Evolutionary conservation across 2,329 filamentous ascomycete species (phyloP), one percentile per base, ranked within the genome.

Genomic region (Cladosporium sphaerospermum): DNA sequence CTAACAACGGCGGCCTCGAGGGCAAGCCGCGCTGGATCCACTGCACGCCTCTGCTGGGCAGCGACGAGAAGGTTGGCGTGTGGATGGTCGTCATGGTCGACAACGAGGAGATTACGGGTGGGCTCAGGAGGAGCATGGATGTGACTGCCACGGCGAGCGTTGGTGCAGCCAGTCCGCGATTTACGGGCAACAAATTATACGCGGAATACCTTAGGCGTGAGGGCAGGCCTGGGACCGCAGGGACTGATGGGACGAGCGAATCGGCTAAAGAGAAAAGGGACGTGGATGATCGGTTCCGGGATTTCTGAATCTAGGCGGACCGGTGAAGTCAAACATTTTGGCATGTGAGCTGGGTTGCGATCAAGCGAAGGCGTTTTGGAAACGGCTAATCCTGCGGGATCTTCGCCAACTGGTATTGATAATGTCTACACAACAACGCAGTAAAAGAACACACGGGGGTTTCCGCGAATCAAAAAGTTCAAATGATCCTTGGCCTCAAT

Each of bases 81-180:
- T 75, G 73, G 73, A 75, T 75, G 71, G 62, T 74, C 2, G 71
- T 75, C 3, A 66, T 75, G 61, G 70, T 74, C 1, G 73, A 75
- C 52, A 66, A 69, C 11, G 70, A 73, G 44, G 47, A 57, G 10
- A 56, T 65, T 7, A 65, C 65, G 0, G 65, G 67, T 0, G 54
- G 54, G 10, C 47, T 68, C 19, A 62, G 57, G 50, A 54, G 48
- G 14, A 41, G 49, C n/a, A 28, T 39, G 8, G 36, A 32, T 34
- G 18, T 31, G 33, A 51, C 4, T 10, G 42, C 44, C 23, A 28
- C 13, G 36, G 31, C 37, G 44, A 48, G 11, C 44, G 33, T 45
- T 43, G 57, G 52, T 14, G 56, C 45, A 18, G 58, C 52, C n/a
- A 57, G 50, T 37, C 54, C 55, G 39, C 32, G 54, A 14, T 65